Evolutionary conservation across 2,329 filamentous ascomycete genomes (phyloP), one percentile per base, ranked within the genome.

Genomic region (Sporothrix pseudoabietina): DNA sequence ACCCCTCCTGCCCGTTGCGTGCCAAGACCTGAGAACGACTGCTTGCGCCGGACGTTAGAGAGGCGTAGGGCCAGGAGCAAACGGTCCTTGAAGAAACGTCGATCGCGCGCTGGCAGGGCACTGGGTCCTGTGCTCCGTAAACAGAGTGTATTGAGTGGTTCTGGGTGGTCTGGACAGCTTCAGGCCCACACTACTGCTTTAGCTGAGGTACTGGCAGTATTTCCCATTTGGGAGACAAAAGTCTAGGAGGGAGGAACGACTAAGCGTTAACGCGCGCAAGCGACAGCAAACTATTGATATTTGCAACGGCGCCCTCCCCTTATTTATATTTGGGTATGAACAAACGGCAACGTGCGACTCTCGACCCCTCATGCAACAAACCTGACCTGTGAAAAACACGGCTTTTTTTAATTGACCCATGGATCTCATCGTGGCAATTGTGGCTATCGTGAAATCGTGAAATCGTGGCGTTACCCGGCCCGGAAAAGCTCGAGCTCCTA

Each of bases 211-310:
- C 19, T 26, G 10, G 2, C 26, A 65, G 35, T 44, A 10, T 6
- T 44, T 44, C 59, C 55, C 14, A 30, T 65, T 65, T 44, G 19
- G 35, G 59, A 14, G n/a, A 41, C 35, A 65, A 65, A n/a, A 65
- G n/a, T 65, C 59, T n/a, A 41, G n/a, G 35, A 41, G n/a, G 22
- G 10, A 22, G n/a, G 4, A 41, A 41, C 59, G 32, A 35, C 35
- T 19, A 12, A 10, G 10, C 55, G 30, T 65, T 65, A 26, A 26
- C n/a, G 59, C n/a, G 35, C 2, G 9, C 59, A 44, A 44, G 35
- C 19, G 9, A 65, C n/a, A 19, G 22, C 9, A 65, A 65, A 65
- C 59, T 65, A 65, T 65, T 65, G 35, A 44, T 26, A 39, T 44
- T 65, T 65, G 5, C 39, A 19, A 63, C 59, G 35, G 59, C 3